phyloP scores from a whole-genome alignment of 2,329 filamentous ascomycete species.

The Tolypocladium tropicale region DNA sequence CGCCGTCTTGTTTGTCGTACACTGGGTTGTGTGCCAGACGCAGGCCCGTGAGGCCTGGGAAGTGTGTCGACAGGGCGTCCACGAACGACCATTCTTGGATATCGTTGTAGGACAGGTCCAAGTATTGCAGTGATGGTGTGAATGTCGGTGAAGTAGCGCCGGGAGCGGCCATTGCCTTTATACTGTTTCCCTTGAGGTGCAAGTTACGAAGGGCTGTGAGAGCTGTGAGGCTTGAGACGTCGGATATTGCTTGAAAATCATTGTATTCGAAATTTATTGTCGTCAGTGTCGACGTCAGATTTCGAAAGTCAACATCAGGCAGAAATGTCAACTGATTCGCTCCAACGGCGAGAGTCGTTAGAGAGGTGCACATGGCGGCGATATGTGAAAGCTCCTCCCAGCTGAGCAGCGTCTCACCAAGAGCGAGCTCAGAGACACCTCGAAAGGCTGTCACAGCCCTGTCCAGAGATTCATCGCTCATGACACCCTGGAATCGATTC shows the following conservation, averaged over 20 bases:
- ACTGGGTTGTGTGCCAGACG: conserved; percentile 82
- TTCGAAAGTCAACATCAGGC: conserved; percentile 24
- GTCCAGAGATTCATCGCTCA: conserved; percentile 22
- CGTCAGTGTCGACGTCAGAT: conserved; percentile 41
- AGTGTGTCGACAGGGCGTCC: conserved; percentile 52
- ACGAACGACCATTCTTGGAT: conserved; percentile 64
- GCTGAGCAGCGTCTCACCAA: conserved; percentile 56
- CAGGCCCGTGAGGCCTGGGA: conserved; percentile 65
- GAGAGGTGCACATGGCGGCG: conserved; percentile 40
- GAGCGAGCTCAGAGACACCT: conserved; percentile 47
- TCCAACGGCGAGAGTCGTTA: conserved; percentile 41
- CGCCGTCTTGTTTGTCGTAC: conserved; percentile 45
- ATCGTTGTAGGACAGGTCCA: conserved; percentile 66
- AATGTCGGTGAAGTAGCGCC: conserved; percentile 33
- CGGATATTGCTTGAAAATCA: conserved; percentile 47
- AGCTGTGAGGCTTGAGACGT: conserved; percentile 42
- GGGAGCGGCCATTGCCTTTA: conserved; percentile 33
- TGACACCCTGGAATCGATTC: conserved; percentile 52
- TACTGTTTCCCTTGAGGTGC: conserved; percentile 69
- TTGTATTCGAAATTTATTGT: conserved; percentile 66
- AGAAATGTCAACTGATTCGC: conserved; percentile 49
- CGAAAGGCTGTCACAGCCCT: conserved; percentile 30
- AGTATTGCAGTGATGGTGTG: conserved; percentile 43
- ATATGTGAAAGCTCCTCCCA: conserved; percentile 55
- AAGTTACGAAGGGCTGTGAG: conserved; percentile 45